Conservation (phyloP, 306 rosid genomes). For the Castanopsis chinensis region DNA sequence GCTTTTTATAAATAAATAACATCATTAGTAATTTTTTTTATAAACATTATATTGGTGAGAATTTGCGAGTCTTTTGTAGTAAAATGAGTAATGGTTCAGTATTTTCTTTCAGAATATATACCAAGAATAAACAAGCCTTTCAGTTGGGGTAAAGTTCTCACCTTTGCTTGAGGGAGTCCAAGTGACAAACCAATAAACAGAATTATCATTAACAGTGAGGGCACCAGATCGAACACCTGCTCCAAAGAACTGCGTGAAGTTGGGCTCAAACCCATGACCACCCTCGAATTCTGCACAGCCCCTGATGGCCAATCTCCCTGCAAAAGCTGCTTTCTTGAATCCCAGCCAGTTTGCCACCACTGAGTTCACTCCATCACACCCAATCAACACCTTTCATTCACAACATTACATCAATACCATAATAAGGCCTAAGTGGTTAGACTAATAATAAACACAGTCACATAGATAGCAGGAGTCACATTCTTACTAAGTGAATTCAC, state of each 20-base stretch:
- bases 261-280: constrained; percentile 25
- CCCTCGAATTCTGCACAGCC: neutral
- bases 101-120: too few species aligned
- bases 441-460: neutral
- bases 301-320: constrained; percentile 31
- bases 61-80: too few species aligned
- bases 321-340: constrained; percentile 1
- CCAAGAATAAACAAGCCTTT: neutral
- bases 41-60: too few species aligned
- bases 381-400: constrained; percentile 13
- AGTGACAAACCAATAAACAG: constrained; percentile 28
- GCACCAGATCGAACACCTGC: constrained; percentile 31
- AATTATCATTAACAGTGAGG: constrained; percentile 17
- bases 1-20: too few species aligned
- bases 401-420: neutral
- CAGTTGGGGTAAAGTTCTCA: neutral
- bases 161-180: constrained; percentile 26
- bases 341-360: constrained; percentile 30
- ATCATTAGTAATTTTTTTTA: too few species aligned
- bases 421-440: neutral
- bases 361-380: constrained; percentile 34
- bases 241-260: constrained; percentile 27
- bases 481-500: neutral
- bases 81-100: too few species aligned
- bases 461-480: neutral